Conservation (phyloP, 495 filamentous ascomycete species). For the Aspergillus avenaceus region DNA sequence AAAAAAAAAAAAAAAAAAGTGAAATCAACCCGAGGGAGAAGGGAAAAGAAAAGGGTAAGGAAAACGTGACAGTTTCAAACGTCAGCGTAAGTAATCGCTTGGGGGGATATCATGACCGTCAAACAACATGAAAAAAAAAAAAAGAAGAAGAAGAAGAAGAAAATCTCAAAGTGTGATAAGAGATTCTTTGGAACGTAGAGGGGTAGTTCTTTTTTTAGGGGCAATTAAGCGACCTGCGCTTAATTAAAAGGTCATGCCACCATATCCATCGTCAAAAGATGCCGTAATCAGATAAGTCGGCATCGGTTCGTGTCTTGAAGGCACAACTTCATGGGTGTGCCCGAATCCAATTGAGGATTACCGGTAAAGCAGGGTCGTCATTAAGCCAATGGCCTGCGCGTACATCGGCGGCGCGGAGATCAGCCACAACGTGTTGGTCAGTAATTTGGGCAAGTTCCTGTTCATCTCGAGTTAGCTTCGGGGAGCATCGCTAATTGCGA, state of each 20-base stretch:
- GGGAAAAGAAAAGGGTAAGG: constrained; percentile 14
- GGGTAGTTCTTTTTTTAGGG: neutral
- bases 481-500: neutral
- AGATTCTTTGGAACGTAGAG: constrained; percentile 5
- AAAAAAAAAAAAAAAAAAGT: constrained; percentile 8
- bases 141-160: constrained; percentile 1
- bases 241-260: constrained; percentile 10
- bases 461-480: constrained; percentile 1
- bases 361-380: constrained; percentile 59
- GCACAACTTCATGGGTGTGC: constrained; percentile 23
- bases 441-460: constrained; percentile 67
- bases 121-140: constrained; percentile 3
- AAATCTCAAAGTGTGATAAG: neutral
- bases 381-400: constrained; percentile 68
- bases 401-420: constrained; percentile 60
- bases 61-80: constrained; percentile 18
- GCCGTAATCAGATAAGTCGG: constrained; percentile 2
- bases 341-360: constrained; percentile 43
- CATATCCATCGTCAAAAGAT: constrained; percentile 5
- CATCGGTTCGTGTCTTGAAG: neutral
- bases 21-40: neutral
- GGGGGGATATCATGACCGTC: constrained; percentile 21
- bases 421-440: constrained; percentile 60
- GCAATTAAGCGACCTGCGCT: constrained; percentile 18
- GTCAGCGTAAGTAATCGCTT: constrained; percentile 12